Conservation (phyloP, 2,329 filamentous ascomycete species). For the Fusarium siculi region DNA sequence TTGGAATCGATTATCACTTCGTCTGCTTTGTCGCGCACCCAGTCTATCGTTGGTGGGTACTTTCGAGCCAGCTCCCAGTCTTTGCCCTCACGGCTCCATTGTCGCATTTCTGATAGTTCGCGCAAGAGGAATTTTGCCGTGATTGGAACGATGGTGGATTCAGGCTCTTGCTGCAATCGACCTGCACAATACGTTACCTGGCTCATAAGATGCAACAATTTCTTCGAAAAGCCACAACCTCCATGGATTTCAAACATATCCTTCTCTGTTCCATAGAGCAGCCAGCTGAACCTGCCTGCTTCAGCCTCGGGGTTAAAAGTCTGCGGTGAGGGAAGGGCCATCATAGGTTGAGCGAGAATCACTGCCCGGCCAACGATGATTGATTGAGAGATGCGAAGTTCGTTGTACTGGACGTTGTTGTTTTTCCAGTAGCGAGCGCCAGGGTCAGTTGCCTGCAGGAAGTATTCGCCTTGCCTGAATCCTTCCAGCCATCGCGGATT, state of each 20-base stretch:
- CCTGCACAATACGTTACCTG: constrained; percentile 53
- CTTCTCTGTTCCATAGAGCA: constrained; percentile 50
- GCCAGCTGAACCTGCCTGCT: constrained; percentile 51
- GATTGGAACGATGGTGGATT: constrained; percentile 47
- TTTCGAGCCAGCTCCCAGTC: constrained; percentile 34
- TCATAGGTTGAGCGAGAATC: constrained; percentile 55
- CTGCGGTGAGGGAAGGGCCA: constrained; percentile 43
- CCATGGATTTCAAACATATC: constrained; percentile 54
- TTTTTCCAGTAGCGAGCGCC: constrained; percentile 51
- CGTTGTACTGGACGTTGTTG: constrained; percentile 48
- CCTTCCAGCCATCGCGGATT: constrained; percentile 53
- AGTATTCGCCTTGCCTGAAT: constrained; percentile 49
- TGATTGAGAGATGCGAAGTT: constrained; percentile 51
- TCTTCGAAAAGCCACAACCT: constrained; percentile 55
- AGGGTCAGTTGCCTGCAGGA: constrained; percentile 50
- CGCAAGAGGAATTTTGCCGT: constrained; percentile 44
- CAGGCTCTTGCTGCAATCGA: constrained; percentile 48
- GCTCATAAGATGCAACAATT: constrained; percentile 51
- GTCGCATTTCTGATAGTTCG: constrained; percentile 48
- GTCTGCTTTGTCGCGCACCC: constrained; percentile 43
- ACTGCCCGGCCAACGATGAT: constrained; percentile 54
- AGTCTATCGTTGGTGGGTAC: constrained; percentile 40
- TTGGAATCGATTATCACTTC: constrained; percentile 43
- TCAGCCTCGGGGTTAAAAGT: constrained; percentile 46
- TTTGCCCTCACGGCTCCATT: constrained; percentile 50